A percentile compares a stretch with the other conserved stretches of the same genome.
Conservation (phyloP, 768 basidiomycete genomes). For the Calocera viscosa region DNA sequence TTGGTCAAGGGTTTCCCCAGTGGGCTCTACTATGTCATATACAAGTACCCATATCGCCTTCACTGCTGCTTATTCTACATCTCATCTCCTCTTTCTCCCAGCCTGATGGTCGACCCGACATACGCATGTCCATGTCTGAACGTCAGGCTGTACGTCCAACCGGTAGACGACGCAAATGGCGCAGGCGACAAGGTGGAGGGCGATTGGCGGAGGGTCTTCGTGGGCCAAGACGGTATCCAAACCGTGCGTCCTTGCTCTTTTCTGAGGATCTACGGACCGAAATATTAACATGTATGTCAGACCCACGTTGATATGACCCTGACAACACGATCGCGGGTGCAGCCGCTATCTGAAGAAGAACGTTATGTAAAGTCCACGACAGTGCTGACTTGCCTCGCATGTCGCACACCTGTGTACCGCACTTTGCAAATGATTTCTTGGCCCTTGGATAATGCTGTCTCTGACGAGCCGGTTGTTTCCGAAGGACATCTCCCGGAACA, state of each 20-base stretch:
- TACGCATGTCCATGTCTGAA: background rate
- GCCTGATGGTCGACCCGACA: background rate
- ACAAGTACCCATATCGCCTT: slow-evolving; percentile 1
- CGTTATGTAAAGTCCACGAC: background rate
- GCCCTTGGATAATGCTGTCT: background rate
- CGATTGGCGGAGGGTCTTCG: background rate
- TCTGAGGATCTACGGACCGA: background rate
- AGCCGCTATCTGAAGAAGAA: background rate
- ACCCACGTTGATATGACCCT: background rate
- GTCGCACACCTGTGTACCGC: background rate
- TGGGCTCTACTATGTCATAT: background rate
- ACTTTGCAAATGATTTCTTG: background rate
- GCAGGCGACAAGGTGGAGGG: background rate
- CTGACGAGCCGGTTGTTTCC: background rate
- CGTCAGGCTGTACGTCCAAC: background rate
- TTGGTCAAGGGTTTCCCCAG: background rate
- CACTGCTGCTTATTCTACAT: background rate
- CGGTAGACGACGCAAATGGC: background rate
- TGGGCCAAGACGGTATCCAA: background rate
- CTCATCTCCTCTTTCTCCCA: background rate
- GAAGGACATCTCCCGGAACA: background rate
- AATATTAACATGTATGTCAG: background rate
- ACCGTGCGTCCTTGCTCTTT: background rate
- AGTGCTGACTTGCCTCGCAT: background rate
- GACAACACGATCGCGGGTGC: background rate